Evolutionary conservation across 75 land plant genomes (phyloP).

Genomic region (Picea glauca): DNA sequence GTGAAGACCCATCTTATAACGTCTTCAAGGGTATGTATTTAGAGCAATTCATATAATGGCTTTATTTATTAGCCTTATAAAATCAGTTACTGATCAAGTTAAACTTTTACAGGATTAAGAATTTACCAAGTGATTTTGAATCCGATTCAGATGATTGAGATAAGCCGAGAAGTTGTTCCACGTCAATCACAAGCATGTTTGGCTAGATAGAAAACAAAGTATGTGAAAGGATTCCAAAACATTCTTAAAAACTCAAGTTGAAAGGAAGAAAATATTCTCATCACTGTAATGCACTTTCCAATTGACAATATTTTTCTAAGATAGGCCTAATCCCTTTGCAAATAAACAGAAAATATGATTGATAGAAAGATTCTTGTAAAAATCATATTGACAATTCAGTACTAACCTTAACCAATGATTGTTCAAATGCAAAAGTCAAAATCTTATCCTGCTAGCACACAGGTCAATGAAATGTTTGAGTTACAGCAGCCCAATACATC

Average conservation of each 20-base stretch:
- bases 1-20: not conserved
- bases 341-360: not conserved
- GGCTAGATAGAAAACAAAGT: slow-evolving; percentile 50
- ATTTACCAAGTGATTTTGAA: slow-evolving; percentile 8
- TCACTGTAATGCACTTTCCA: not conserved
- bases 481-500: not conserved
- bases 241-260: slow-evolving; percentile 1
- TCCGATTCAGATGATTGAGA: slow-evolving; percentile 14
- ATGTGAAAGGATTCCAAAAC: not conserved
- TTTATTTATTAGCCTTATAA: not conserved
- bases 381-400: not conserved
- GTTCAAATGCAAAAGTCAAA: slow-evolving; percentile 70
- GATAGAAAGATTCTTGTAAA: not conserved
- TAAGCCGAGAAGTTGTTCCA: slow-evolving; percentile 57
- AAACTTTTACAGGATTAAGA: not conserved
- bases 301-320: not conserved
- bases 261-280: not conserved
- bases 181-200: slow-evolving; percentile 83
- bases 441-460: slow-evolving; percentile 66
- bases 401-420: slow-evolving; percentile 90
- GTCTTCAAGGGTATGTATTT: not conserved
- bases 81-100: not conserved
- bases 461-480: slow-evolving; percentile 3
- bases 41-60: not conserved
- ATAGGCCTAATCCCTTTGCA: not conserved